Evolutionary conservation across 192 early-diverging fungal genomes (phyloP).

Genomic region (Entophlyctis luteolus): DNA sequence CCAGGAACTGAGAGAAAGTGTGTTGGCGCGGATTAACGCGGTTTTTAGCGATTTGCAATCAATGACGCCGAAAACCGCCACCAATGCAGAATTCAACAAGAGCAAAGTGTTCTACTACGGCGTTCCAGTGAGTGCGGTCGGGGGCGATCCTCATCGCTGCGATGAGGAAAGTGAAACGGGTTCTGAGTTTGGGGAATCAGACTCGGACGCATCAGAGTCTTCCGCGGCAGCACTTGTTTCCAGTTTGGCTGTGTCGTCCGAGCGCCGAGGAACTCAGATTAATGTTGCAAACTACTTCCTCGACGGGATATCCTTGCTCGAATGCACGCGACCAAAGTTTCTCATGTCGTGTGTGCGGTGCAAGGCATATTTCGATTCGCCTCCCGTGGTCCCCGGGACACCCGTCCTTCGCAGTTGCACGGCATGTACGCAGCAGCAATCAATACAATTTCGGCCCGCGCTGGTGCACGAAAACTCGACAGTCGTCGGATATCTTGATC

Average conservation of each 20-base stretch:
- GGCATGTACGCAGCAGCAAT: slow-evolving; percentile 51
- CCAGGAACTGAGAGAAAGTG: slow-evolving; percentile 17
- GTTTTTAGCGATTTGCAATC: background rate
- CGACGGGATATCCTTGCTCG: slow-evolving; percentile 63
- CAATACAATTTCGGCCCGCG: slow-evolving; percentile 58
- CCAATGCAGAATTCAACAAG: background rate
- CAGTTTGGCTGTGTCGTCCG: slow-evolving; percentile 17
- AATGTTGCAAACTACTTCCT: slow-evolving; percentile 59
- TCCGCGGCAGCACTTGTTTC: background rate
- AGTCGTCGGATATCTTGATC: slow-evolving; percentile 69
- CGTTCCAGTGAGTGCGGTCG: slow-evolving; percentile 11
- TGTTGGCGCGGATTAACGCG: slow-evolving; percentile 14
- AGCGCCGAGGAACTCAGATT: slow-evolving; percentile 69
- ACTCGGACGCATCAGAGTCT: slow-evolving; percentile 19
- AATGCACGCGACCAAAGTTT: slow-evolving; percentile 61
- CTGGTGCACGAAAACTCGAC: slow-evolving; percentile 54
- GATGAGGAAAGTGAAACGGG: slow-evolving; percentile 29
- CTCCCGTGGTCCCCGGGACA: background rate
- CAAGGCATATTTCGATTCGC: slow-evolving; percentile 55
- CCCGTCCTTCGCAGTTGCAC: slow-evolving; percentile 52
- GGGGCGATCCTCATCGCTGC: slow-evolving; percentile 32
- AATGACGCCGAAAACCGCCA: background rate
- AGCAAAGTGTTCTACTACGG: slow-evolving; percentile 28
- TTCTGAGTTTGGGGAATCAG: slow-evolving; percentile 24
- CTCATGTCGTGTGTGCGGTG: slow-evolving; percentile 73